A percentile compares a stretch with the other conserved stretches of the same genome.
These are phyloP conservation scores for Evansstolkia leycettana DNA, from an alignment of 495 filamentous ascomycete species.

Conservation along the genomic window DNA sequence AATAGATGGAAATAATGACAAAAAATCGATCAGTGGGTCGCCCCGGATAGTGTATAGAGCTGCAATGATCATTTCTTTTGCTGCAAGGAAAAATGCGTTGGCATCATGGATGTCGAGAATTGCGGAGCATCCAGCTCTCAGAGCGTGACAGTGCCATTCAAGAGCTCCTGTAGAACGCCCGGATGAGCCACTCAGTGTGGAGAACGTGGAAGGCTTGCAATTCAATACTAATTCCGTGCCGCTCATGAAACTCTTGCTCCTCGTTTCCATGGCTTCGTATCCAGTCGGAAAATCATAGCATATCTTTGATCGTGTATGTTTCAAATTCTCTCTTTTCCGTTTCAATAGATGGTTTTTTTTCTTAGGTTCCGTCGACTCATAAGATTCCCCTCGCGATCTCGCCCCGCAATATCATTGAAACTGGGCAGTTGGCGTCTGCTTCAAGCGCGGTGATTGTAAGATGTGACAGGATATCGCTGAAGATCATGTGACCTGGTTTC, in stretches of 20 bases:
- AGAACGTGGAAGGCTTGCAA: background rate
- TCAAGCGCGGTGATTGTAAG: too few species aligned
- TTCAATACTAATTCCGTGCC: conserved; percentile 18
- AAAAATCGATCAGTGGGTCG: conserved; percentile 23
- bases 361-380: background rate
- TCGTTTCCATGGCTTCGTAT: conserved; percentile 21
- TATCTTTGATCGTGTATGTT: background rate
- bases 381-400: too few species aligned
- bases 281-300: conserved; percentile 6
- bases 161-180: background rate
- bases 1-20: conserved; percentile 14
- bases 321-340: conserved; percentile 1
- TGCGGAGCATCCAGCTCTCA: background rate
- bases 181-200: background rate
- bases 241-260: conserved; percentile 25
- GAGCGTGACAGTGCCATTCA: too few species aligned
- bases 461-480: too few species aligned
- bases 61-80: conserved; percentile 1
- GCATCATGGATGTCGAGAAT: background rate
- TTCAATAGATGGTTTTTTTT: conserved; percentile 1
- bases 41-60: conserved; percentile 21
- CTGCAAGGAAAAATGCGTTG: conserved; percentile 5
- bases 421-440: too few species aligned
- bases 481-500: too few species aligned
- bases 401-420: too few species aligned